Conservation (phyloP, 2,329 filamentous ascomycete genomes). For the Colletotrichum caudatum region DNA sequence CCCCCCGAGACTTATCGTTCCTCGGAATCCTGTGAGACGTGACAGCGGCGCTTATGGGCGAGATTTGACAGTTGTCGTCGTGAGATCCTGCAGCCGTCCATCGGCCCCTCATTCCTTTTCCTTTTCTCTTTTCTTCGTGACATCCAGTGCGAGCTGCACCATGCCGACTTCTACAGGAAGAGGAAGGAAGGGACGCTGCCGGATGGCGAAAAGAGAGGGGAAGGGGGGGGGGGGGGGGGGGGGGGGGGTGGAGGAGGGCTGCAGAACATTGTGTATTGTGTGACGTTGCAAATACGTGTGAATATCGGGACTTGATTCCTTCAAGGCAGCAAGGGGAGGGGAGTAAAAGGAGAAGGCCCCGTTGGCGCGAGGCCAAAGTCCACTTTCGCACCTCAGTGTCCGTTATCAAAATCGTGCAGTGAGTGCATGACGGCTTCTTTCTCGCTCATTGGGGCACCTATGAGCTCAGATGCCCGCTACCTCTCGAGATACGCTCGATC, state of each 20-base stretch:
- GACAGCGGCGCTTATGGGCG: conserved; percentile 5
- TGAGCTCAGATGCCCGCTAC: not conserved
- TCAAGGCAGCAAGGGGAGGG: not conserved
- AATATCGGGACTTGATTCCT: not conserved
- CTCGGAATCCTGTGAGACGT: conserved; percentile 26
- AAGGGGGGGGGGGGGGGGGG: no score
- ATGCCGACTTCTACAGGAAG: not conserved
- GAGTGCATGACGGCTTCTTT: not conserved
- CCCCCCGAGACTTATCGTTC: conserved; percentile 15
- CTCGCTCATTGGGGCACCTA: not conserved
- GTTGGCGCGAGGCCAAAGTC: not conserved
- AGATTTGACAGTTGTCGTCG: conserved; percentile 26
- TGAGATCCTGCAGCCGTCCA: conserved; percentile 38
- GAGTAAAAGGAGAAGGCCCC: not conserved
- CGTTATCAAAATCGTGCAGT: no score
- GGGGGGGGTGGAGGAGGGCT: not conserved
- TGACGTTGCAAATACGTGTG: not conserved
- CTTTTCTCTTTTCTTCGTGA: not conserved
- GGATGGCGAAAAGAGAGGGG: not conserved
- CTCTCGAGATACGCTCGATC: not conserved
- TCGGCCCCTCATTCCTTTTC: not conserved
- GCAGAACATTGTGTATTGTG: conserved; percentile 1
- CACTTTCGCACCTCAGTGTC: not conserved
- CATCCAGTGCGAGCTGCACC: not conserved
- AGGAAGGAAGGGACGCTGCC: not conserved